Evolutionary conservation across 2,329 filamentous ascomycete genomes (phyloP).

Genomic region (Sporothrix curviconia): DNA sequence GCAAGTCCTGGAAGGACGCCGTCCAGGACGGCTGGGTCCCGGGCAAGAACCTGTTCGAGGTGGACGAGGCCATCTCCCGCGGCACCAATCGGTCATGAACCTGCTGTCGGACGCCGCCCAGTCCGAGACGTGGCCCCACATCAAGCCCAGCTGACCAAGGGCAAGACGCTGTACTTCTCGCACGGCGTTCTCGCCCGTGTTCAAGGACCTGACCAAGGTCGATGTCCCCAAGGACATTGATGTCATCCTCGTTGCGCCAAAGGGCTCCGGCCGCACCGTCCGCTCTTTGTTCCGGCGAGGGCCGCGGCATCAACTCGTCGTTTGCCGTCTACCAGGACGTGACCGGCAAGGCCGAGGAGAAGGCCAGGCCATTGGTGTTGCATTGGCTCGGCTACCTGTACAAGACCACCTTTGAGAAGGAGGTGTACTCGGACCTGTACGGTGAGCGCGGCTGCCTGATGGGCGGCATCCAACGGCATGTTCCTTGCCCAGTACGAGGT

Average conservation of each 20-base stretch:
- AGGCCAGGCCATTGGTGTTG: slow-evolving; percentile 95
- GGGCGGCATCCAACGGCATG: slow-evolving; percentile 99
- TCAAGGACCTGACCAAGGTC: slow-evolving; percentile 99
- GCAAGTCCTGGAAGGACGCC: slow-evolving; percentile 97
- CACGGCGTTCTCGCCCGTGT: slow-evolving; percentile 99
- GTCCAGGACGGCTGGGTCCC: slow-evolving; percentile 95
- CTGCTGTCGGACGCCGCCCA: slow-evolving; percentile 95
- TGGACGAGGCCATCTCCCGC: slow-evolving; percentile 89
- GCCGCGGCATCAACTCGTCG: slow-evolving; percentile 99
- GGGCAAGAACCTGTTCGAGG: slow-evolving; percentile 97
- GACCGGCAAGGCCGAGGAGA: slow-evolving; percentile 96
- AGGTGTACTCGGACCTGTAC: slow-evolving; percentile 99
- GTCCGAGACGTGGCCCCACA: slow-evolving; percentile 95
- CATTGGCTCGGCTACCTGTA: slow-evolving; percentile 98
- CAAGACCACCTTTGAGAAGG: slow-evolving; percentile 99
- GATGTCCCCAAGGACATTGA: slow-evolving; percentile 93
- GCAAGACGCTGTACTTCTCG: slow-evolving; percentile 99
- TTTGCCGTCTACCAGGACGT: slow-evolving; percentile 98
- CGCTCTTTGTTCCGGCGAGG: slow-evolving; percentile 98
- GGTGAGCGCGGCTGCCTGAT: slow-evolving; percentile 99
- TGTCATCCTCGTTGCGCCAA: slow-evolving; percentile 98
- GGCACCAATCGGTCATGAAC: slow-evolving; percentile 99
- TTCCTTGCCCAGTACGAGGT: slow-evolving; percentile 99
- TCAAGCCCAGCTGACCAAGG: slow-evolving; percentile 98
- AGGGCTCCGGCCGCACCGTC: slow-evolving; percentile 97